phyloP scores from a whole-genome alignment of 345 rosid species.

The Limnanthes douglasii region DNA sequence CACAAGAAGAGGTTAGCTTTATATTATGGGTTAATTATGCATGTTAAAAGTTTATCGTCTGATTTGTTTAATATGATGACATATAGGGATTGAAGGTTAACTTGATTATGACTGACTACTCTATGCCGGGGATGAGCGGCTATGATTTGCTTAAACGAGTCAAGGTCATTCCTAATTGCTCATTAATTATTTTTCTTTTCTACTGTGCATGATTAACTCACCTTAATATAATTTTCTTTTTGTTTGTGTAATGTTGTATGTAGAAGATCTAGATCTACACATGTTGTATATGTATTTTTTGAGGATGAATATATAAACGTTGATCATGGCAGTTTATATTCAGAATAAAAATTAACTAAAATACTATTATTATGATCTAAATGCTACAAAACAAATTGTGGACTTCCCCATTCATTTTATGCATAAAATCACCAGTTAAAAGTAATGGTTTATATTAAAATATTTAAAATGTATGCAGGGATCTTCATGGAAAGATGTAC shows the following conservation, averaged over 20 bases:
- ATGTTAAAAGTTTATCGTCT: neutral
- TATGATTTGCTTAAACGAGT: conserved; percentile 70
- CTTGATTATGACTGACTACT: conserved; percentile 75
- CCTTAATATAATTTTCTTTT: neutral
- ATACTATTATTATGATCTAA: too few species aligned
- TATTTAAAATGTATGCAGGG: conserved; percentile 18
- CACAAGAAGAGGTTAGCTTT: conserved; percentile 14
- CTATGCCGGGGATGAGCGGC: conserved; percentile 88
- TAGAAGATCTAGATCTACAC: too few species aligned
- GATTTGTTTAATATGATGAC: conserved; percentile 1
- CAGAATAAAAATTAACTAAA: too few species aligned
- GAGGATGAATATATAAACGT: too few species aligned
- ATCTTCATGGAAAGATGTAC: conserved; percentile 52
- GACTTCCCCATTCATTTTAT: too few species aligned
- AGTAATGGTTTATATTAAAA: too few species aligned
- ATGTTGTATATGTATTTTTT: too few species aligned
- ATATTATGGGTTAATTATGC: too few species aligned
- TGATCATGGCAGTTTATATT: too few species aligned
- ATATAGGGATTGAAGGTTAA: conserved; percentile 44
- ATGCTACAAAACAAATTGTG: too few species aligned
- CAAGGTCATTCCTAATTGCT: conserved; percentile 28
- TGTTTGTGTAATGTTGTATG: too few species aligned
- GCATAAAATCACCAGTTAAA: too few species aligned
- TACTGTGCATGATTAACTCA: neutral
- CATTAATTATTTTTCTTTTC: neutral